Evolutionary conservation across 768 basidiomycete genomes (phyloP).

Genomic region (Dioszegia crocea): DNA sequence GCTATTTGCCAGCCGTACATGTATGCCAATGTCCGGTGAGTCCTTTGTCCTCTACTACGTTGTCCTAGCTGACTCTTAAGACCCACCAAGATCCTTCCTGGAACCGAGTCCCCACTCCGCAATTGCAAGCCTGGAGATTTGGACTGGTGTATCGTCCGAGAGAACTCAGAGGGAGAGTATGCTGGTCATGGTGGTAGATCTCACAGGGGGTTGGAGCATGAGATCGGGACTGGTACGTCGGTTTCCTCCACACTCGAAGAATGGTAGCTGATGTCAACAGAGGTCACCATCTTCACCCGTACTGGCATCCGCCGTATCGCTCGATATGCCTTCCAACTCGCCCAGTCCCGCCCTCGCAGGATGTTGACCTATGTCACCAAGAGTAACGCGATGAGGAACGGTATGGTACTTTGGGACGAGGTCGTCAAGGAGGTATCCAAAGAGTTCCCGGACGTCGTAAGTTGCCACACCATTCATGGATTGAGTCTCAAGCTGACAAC

Average conservation of each 20-base stretch:
- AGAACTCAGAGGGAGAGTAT: slow-evolving; percentile 61
- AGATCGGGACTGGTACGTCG: slow-evolving; percentile 48
- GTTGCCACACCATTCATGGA: not conserved
- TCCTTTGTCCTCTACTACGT: not conserved
- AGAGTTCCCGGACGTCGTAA: slow-evolving; percentile 56
- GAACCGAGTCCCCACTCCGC: slow-evolving; percentile 55
- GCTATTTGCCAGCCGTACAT: slow-evolving; percentile 58
- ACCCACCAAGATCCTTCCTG: slow-evolving; percentile 56
- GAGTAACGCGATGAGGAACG: slow-evolving; percentile 54
- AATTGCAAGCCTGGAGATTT: slow-evolving; percentile 53
- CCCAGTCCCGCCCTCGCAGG: slow-evolving; percentile 55
- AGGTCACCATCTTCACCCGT: slow-evolving; percentile 56
- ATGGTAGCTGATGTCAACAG: slow-evolving; percentile 11
- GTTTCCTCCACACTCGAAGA: not conserved
- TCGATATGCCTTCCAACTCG: slow-evolving; percentile 58
- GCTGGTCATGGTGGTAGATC: slow-evolving; percentile 54
- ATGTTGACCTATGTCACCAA: slow-evolving; percentile 59
- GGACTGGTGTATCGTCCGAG: slow-evolving; percentile 59
- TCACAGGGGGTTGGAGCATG: slow-evolving; percentile 40
- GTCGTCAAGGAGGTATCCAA: slow-evolving; percentile 54
- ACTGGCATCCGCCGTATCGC: slow-evolving; percentile 56
- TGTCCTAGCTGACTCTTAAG: not conserved
- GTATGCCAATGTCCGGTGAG: slow-evolving; percentile 50
- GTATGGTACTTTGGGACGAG: slow-evolving; percentile 48
- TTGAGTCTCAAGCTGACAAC: not conserved